Evolutionary conservation across 805 yeast species (phyloP), one percentile per base, ranked within the genome.

Genomic region (Helenozyma rhizophorensis): DNA sequence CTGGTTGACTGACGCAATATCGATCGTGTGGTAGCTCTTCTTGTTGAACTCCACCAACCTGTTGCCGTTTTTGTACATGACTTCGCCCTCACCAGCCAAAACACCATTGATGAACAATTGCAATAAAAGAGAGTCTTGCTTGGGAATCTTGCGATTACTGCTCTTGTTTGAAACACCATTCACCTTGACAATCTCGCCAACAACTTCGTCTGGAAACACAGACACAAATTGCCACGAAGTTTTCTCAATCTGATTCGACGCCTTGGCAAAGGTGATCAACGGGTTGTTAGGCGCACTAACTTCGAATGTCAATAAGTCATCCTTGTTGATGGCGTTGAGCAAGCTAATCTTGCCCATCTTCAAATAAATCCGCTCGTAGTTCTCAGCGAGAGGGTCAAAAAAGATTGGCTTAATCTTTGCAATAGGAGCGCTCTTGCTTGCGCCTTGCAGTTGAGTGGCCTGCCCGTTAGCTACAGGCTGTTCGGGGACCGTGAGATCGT

Each of bases 221-320:
- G 90, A 78, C 8, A 83, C 71, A 47, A 87, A 83, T 34, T 74
- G 76, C 94, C 94, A 86, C 6, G 56, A 41, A 16, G 63, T 53
- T 25, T 60, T 55, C 8, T 68, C 69, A 11, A 56, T 52, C 48
- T 78, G 85, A 55, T 80, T 80, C 0, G 84, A 71, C 9, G 83
- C 86, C 50, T 78, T 78, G n/a, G 78, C 72, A 51, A 85, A 82
- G 4, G 64, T 57, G 21, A 80, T 61, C 27, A 58, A 45, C 4
- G 65, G 68, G 16, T 73, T 66, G 29, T 74, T 72, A 4, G 77
- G 74, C 9, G 81, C 58, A 21, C 70, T 65, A 27, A 77, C 65
- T 41, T 74, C 73, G 33, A 81, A 60, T 2, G 83, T 72, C 40
- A 80, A 57, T 36, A 66, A 68, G 27, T 68, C 65, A 28, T 61